These are phyloP conservation scores for Stentor coeruleus DNA, from an alignment of 73 alveolate genomes.

Conservation along the genomic window DNA sequence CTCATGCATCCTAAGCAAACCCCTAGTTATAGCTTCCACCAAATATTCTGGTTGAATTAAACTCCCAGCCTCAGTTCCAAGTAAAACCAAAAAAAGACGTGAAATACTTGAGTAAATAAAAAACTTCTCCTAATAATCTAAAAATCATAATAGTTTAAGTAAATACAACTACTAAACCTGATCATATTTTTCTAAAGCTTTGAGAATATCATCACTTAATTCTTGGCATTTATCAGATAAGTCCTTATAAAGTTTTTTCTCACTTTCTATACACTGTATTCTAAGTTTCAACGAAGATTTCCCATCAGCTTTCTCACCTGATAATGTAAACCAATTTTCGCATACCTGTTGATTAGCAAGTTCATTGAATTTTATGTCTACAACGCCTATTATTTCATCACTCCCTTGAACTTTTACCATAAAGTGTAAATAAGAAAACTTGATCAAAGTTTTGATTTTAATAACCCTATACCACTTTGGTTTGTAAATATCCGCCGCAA, in stretches of 20 bases:
- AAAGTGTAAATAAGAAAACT: too few relatives aligned
- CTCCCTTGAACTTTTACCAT: neutral
- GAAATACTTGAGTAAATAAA: too few relatives aligned
- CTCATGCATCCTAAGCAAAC: too few relatives aligned
- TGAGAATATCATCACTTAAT: neutral
- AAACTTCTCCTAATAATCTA: too few relatives aligned
- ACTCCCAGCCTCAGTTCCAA: too few relatives aligned
- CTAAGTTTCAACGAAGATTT: neutral
- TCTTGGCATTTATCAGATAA: neutral
- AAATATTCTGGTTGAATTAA: too few relatives aligned
- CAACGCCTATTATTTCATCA: neutral
- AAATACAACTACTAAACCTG: neutral
- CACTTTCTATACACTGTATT: neutral
- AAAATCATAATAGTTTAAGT: neutral
- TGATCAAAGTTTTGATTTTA: neutral
- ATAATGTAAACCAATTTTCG: neutral
- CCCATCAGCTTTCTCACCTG: neutral
- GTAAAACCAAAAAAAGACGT: too few relatives aligned
- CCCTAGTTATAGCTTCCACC: too few relatives aligned
- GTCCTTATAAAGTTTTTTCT: neutral
- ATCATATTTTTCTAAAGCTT: neutral
- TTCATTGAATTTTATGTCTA: neutral
- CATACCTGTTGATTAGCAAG: neutral
- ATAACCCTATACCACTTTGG: neutral
- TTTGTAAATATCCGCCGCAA: neutral